Base-by-base conservation (phyloP, 805 yeast genomes). In the Lipomyces sp. region DNA sequence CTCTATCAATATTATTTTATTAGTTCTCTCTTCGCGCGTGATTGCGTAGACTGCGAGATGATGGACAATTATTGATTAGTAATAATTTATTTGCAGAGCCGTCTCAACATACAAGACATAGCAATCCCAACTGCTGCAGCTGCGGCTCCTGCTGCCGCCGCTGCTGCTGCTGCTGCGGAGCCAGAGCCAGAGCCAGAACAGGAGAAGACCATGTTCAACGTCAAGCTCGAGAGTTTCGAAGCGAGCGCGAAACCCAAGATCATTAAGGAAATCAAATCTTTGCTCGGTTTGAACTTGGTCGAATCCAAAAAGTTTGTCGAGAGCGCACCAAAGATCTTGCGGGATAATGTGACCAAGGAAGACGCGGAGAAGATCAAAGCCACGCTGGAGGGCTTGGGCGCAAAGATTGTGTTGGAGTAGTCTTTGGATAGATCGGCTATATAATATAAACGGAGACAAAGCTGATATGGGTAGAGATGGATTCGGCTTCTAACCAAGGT, bases 281-380 rank as follows among this genome's bases (percentile, higher is more conserved):
- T 94, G 76, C 85, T 95, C 75, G 97, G 97, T 15, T 84, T 95
- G 75, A 91, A 97, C 5, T 85, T 95, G 74, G 99, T 95, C 68
- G 98, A 95, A 78, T 90, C 98, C 69, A 95, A 95, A 87, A 95
- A 95, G 83, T 90, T 95, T 73, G 99, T 95, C 65, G 99, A 95
- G 83, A 81, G 92, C 75, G 98, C 99, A 69, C 99, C 99, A 74
- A 95, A 95, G 85, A 83, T 90, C 57, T 84, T 95, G 79, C 95
- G 95, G 83, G 99, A 95, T 75, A 92, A 92, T 75, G 92, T 95
- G 69, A 89, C 96, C 69, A 95, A 95, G 85, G 99, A 91, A 77
- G 99, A 95, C 75, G 98, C 98, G 72, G 98, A 94, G 76, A 92
- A 93, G 85, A 89, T 95, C 78, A 94, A 95, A 84, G 84, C 90